Base-by-base conservation (phyloP, 768 basidiomycete species). In the Pulveroboletus sp. region DNA sequence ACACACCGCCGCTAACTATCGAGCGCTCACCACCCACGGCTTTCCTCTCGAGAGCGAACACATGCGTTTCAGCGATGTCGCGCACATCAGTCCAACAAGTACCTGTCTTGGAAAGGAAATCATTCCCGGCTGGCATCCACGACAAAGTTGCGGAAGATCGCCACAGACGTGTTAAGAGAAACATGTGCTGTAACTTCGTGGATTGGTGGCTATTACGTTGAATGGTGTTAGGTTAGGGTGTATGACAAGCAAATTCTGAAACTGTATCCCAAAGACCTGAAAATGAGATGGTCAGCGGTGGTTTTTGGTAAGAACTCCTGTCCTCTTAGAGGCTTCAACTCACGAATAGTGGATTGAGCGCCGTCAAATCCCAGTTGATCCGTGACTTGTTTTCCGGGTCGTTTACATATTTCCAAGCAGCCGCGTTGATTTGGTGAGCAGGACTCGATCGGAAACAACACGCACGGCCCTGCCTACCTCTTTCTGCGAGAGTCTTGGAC, bases 401-500 rank as follows among this genome's bases (percentile, higher is more conserved):
- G 20, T 69, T 60, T 39, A 71, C 53, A 41, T 74, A 73, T 17
- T 70, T 64, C 80, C 81, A 82, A 7, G 80, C 80, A 12, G 76
- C 75, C 71, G 40, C 10, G 19, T 29, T 2, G 12, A 38, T 32
- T 5, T 6, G 2, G 38, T 54, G n/a, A 36, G 41, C 2, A 37
- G 17, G n/a, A n/a, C 12, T 13, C 5, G 5, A n/a, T 6, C 16
- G 0, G 14, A 35, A 33, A 32, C 35, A 2, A 20, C 12, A 20
- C 0, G 19, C 6, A 21, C 6, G 4, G n/a, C n/a, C n/a, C n/a
- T n/a, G 4, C 52, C 51, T 7, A 77, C 81, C 73, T 66, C 69
- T 72, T 65, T 90, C 88, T 0, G 85, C 82, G 2, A 86, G 69
- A 2, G 72, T 75, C 70, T 90, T 89, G 16, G 78, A 80, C 3